Conservation (phyloP, 768 basidiomycete genomes). For the Xanthoconium stramineum region DNA sequence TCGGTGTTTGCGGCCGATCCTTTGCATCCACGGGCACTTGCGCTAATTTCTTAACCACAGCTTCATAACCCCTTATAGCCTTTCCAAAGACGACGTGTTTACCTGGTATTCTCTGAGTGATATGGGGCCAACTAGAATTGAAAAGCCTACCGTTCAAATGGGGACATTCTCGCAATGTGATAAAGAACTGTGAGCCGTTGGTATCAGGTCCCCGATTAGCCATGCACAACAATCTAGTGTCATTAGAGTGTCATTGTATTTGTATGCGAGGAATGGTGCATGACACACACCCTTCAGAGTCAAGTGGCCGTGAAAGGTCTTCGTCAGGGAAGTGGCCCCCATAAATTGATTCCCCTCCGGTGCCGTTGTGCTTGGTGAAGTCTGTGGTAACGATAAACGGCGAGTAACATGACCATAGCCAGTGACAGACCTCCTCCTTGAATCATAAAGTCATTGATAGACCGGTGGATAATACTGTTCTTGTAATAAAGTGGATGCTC, state of each 20-base stretch:
- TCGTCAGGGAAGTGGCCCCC: conserved; percentile 76
- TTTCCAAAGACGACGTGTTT: conserved; percentile 59
- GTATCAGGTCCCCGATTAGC: conserved; percentile 84
- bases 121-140: background rate
- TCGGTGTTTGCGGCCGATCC: conserved; percentile 64
- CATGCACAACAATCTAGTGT: conserved; percentile 73
- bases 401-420: background rate
- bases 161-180: conserved; percentile 72
- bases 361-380: conserved; percentile 76
- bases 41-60: conserved; percentile 56
- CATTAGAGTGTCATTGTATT: background rate
- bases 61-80: conserved; percentile 58
- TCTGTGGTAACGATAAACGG: conserved; percentile 38
- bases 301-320: conserved; percentile 59
- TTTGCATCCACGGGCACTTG: conserved; percentile 70
- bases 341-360: conserved; percentile 81
- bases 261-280: background rate
- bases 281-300: conserved; percentile 54
- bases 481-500: conserved; percentile 82
- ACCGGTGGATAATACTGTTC: conserved; percentile 71
- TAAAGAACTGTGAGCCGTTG: conserved; percentile 85
- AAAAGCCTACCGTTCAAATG: conserved; percentile 62
- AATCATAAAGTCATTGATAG: conserved; percentile 77
- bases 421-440: conserved; percentile 65
- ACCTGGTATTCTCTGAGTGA: conserved; percentile 33